phyloP scores from a whole-genome alignment of 345 rosid species.

The Salix udensis region DNA sequence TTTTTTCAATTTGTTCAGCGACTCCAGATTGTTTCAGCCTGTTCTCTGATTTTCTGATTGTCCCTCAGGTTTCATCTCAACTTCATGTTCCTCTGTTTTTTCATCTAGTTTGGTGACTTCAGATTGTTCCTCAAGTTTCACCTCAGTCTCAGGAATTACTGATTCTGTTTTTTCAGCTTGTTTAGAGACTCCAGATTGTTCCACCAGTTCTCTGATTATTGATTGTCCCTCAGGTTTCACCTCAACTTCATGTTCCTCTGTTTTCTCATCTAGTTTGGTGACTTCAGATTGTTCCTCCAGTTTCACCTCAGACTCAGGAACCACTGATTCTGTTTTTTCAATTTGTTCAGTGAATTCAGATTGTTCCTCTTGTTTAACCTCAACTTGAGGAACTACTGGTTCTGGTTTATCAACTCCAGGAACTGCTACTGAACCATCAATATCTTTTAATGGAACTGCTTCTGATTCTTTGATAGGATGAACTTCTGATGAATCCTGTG shows the following conservation, averaged over 20 bases:
- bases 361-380: conserved; percentile 2
- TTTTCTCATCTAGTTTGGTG: conserved; percentile 8
- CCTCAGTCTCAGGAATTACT: conserved; percentile 1
- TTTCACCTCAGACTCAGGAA: not conserved
- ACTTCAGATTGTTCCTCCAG: conserved; percentile 7
- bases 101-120: conserved; percentile 9
- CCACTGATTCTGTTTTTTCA: not conserved
- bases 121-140: conserved; percentile 6
- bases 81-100: not conserved
- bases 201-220: too few species aligned
- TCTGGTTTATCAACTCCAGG: not conserved
- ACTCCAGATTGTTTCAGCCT: conserved; percentile 2
- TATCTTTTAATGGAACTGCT: not conserved
- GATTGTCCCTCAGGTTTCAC: not conserved
- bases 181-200: not conserved
- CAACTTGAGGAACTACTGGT: conserved; percentile 3
- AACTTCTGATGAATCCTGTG: not conserved
- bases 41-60: not conserved
- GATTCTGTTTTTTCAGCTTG: not conserved
- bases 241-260: not conserved
- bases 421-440: not conserved
- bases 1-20: not conserved
- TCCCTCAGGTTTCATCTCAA: conserved; percentile 1
- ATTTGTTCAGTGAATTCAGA: not conserved
- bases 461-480: conserved; percentile 2